Base-by-base conservation (phyloP, 305 asterid genomes). In the Petunia hybrid region DNA sequence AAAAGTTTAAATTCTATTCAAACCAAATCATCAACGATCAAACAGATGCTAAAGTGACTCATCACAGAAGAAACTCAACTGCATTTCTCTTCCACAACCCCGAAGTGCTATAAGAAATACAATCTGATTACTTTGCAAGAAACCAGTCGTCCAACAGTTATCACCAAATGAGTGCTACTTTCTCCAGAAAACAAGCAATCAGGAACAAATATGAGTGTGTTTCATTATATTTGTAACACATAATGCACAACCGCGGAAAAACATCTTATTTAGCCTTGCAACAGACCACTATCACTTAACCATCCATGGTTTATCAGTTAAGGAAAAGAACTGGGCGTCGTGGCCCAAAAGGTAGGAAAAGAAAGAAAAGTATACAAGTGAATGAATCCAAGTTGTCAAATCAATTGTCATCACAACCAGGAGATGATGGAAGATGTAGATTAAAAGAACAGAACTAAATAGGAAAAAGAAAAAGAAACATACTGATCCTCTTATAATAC, bases 381-480 rank as follows among this genome's bases (percentile, higher is more conserved):
- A 68, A 69, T 22, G 76, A 69, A 69, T 40, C 76, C 59, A 69
- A 69, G 46, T 43, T 69, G 76, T 45, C 55, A 69, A 43, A 22
- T 69, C 59, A 5, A 9, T 9, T 43, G 59, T 22, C 57, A 12
- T 9, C 57, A 43, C 14, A 69, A 68, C 45, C 57, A 69, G 14
- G 76, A 43, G 41, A 43, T 69, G 40, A 69, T 8, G 59, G 9
- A 43, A 39, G 8, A 69, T 45, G 6, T 8, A 51, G 57, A 36
- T 69, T 45, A 45, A 69, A 43, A 22, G 31, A 69, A 16, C 56
- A 69, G 16, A 45, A 69, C 57, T 5, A 43, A 43, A 42, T 38
- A 16, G 41, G 76, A 69, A 56, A 43, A 22, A 22, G 31, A 22
- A 69, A 67, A 69, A 45, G n/a, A 43, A 69, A 69, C 76, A 69